Evolutionary conservation across 495 filamentous ascomycete genomes (phyloP), one percentile per base, ranked within the genome.

Genomic region (Penicillium flavigenum): DNA sequence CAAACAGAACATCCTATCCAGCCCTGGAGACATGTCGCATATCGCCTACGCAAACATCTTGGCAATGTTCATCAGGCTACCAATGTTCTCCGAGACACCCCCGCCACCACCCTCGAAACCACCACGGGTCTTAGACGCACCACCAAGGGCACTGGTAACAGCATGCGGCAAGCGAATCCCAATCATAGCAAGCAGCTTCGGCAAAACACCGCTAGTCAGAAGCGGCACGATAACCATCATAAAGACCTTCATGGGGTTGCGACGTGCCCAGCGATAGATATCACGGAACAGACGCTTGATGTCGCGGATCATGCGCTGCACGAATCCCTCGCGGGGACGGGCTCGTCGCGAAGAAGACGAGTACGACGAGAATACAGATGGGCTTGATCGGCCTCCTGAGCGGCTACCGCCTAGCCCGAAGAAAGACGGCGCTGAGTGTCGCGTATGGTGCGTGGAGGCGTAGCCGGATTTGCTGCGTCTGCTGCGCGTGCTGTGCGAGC

Each of bases 201-300:
- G 81, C 63, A 97, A 71, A 26, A 89, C 86, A 6, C 92, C 92
- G 48, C 89, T 89, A 0, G 86, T 90, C 55, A 96, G 75, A 46
- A 97, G 77, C 19, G 92, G 92, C 79, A 96, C 81, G 51, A 95
- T 83, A 31, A 95, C 86, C 17, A 94, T 78, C 77, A 92, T 83
- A 72, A 95, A 85, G 3, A 93, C 87, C 72, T 92, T 94, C 61
- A 90, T 63, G 0, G 92, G 92, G 67, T 96, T 84, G 8, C 82
- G 77, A 65, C 88, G 84, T 54, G 88, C 86, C 70, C 91, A 95
- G 68, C 83, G 79, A 61, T 81, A 79, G 12, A 96, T 81, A 60
- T 92, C 84, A 53, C 87, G 87, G 29, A 95, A 68, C 29, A 92
- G 76, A 26, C 85, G 86, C 63, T 83, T 86, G 59, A 96, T 82